These are phyloP conservation scores for Fusarium palustre DNA, from an alignment of 2,329 filamentous ascomycete genomes.

Conservation along the genomic window DNA sequence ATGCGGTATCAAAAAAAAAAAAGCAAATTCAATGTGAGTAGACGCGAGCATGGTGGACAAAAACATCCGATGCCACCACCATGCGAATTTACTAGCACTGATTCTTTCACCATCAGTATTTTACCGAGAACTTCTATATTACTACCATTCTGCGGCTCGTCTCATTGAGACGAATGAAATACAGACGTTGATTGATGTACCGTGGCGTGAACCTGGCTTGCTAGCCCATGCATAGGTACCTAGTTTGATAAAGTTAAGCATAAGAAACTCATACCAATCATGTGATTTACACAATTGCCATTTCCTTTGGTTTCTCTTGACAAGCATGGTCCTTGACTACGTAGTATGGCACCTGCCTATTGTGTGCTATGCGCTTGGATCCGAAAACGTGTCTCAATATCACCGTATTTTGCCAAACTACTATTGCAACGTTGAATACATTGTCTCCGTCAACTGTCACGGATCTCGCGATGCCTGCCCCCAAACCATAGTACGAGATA, in stretches of 20 bases:
- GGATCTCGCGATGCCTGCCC: neutral
- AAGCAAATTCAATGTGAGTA: neutral
- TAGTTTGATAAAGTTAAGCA: neutral
- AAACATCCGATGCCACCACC: neutral
- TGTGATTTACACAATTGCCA: neutral
- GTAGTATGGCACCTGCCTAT: neutral
- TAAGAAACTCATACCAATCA: neutral
- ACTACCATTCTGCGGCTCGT: neutral
- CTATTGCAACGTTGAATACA: too few relatives aligned
- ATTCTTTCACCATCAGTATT: neutral
- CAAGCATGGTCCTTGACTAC: neutral
- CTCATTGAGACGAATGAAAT: neutral
- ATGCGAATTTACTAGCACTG: accelerated
- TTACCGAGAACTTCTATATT: accelerated
- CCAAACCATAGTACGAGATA: neutral
- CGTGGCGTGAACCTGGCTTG: neutral
- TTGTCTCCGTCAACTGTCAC: neutral
- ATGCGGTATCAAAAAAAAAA: neutral
- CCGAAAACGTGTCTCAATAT: neutral
- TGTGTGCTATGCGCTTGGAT: neutral
- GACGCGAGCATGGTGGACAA: neutral
- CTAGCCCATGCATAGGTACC: neutral
- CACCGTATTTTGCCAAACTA: too few relatives aligned
- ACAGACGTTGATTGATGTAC: neutral
- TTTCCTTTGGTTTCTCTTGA: neutral